A percentile compares a stretch with the other conserved stretches of the same genome.
These are phyloP conservation scores for Diaporthe ampelina DNA, from an alignment of 2,329 filamentous ascomycete genomes.

Conservation along the genomic window DNA sequence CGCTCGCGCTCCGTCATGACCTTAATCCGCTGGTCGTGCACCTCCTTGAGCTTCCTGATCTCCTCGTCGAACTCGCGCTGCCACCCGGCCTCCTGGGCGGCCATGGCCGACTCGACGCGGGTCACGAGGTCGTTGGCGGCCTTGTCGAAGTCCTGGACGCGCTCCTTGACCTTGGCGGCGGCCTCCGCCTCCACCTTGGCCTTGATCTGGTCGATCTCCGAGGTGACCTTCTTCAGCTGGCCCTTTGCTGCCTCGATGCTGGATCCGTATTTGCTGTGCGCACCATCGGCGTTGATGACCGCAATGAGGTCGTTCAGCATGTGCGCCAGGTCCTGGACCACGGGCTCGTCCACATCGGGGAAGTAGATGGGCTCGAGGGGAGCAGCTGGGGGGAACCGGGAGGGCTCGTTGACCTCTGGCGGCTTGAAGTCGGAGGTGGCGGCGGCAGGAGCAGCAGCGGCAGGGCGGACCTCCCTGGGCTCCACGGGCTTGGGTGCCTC, in stretches of 20 bases:
- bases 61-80: conserved; percentile 89
- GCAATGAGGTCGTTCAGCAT: conserved; percentile 97
- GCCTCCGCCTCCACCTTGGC: conserved; percentile 77
- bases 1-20: conserved; percentile 84
- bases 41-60: conserved; percentile 81
- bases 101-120: conserved; percentile 88
- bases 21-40: conserved; percentile 84
- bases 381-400: conserved; percentile 72
- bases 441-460: conserved; percentile 41
- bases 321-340: conserved; percentile 93
- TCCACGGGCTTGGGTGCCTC: conserved; percentile 48
- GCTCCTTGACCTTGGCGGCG: conserved; percentile 80
- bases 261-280: conserved; percentile 81
- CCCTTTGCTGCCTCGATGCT: conserved; percentile 89
- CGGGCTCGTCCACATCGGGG: conserved; percentile 82
- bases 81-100: conserved; percentile 84
- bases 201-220: conserved; percentile 83
- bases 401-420: conserved; percentile 77
- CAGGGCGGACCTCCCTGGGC: conserved; percentile 43
- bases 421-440: conserved; percentile 60
- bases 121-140: conserved; percentile 89
- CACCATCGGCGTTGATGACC: conserved; percentile 89
- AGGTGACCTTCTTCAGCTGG: conserved; percentile 82
- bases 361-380: conserved; percentile 85
- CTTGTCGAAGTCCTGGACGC: conserved; percentile 83